These are phyloP conservation scores for Cercospora brassicicola DNA, from an alignment of 2,329 filamentous ascomycete genomes.

Conservation along the genomic window DNA sequence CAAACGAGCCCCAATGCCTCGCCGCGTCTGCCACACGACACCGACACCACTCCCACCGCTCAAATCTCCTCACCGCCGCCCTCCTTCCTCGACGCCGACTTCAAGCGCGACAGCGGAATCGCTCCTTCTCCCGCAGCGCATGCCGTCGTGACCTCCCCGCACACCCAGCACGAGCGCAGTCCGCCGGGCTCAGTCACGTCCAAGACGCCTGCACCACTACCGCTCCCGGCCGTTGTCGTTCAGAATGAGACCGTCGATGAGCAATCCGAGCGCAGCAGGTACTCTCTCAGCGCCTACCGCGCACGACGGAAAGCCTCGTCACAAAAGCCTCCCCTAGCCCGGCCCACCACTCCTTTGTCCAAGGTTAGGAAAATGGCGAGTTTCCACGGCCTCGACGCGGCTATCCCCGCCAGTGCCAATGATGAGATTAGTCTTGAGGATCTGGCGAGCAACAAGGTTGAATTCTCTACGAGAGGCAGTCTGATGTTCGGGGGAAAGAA, in stretches of 20 bases:
- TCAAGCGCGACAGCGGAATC: slow-evolving; percentile 40
- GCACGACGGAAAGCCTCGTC: background rate
- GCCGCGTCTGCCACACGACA: background rate
- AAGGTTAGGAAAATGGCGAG: slow-evolving; percentile 27
- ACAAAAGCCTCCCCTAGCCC: slow-evolving; percentile 2
- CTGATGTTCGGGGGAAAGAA: slow-evolving; percentile 57
- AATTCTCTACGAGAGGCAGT: slow-evolving; percentile 62
- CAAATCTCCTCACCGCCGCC: background rate
- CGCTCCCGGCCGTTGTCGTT: slow-evolving; percentile 48
- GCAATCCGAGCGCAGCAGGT: slow-evolving; percentile 24
- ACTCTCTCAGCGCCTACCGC: background rate
- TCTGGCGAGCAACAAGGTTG: slow-evolving; percentile 52
- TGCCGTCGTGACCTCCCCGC: slow-evolving; percentile 20
- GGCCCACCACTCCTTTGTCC: slow-evolving; percentile 15
- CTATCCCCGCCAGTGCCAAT: slow-evolving; percentile 57
- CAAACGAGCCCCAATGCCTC: background rate
- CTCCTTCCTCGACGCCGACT: background rate
- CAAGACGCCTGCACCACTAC: slow-evolving; percentile 7
- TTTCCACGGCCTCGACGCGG: slow-evolving; percentile 54
- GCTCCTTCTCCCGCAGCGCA: slow-evolving; percentile 32
- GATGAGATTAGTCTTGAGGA: slow-evolving; percentile 54
- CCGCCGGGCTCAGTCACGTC: background rate
- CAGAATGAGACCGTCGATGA: slow-evolving; percentile 38
- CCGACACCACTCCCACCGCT: background rate
- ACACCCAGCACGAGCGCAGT: background rate